Conservation (phyloP, 805 yeast genomes). For the Wickerhamiella musiphila region DNA sequence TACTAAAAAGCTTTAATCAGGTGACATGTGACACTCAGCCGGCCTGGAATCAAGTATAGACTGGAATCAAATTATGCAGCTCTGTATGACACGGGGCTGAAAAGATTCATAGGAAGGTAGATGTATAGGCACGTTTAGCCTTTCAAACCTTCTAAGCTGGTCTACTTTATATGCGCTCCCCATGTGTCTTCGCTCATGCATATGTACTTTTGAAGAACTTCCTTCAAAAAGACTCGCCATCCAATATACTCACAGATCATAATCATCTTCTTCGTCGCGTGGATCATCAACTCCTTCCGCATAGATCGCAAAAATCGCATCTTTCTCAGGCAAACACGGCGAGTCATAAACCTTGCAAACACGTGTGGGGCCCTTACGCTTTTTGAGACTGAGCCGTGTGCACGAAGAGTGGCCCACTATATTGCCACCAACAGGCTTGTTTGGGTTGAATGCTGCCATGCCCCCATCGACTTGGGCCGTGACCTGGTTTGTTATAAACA, state of each 20-base stretch:
- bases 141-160: too few species aligned
- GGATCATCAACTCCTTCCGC: slow-evolving; percentile 98
- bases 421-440: slow-evolving; percentile 96
- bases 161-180: too few species aligned
- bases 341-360: slow-evolving; percentile 90
- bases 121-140: too few species aligned
- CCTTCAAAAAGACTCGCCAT: neutral
- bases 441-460: slow-evolving; percentile 67
- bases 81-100: too few species aligned
- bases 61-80: too few species aligned
- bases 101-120: too few species aligned
- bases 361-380: slow-evolving; percentile 84
- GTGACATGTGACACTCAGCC: too few species aligned
- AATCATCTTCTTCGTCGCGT: slow-evolving; percentile 47
- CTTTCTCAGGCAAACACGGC: slow-evolving; percentile 92
- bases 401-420: slow-evolving; percentile 95
- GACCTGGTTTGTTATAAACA: slow-evolving; percentile 88
- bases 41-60: too few species aligned
- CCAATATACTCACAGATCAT: neutral
- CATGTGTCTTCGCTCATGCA: too few species aligned
- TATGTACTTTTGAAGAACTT: too few species aligned
- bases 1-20: too few species aligned
- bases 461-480: slow-evolving; percentile 98
- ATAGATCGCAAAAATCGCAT: slow-evolving; percentile 85
- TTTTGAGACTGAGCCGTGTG: slow-evolving; percentile 74